phyloP scores from a whole-genome alignment of 2,329 filamentous ascomycete genomes.

The Aspergillus fijiensis region DNA sequence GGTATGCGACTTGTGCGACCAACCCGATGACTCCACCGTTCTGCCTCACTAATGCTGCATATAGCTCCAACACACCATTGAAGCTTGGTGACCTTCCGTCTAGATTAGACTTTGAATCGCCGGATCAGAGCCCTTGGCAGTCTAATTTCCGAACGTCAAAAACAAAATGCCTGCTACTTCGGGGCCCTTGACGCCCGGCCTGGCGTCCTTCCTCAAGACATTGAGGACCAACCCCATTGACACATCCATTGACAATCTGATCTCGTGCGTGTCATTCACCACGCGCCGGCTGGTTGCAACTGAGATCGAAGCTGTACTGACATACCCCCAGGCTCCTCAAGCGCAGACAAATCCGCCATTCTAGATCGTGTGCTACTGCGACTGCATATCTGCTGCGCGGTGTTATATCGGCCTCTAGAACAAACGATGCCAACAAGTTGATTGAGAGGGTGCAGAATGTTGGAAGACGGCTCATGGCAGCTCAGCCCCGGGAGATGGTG shows the following conservation, averaged over 20 bases:
- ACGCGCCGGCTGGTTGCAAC: slow-evolving; percentile 8
- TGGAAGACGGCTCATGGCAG: slow-evolving; percentile 73
- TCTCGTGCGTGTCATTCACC: slow-evolving; percentile 62
- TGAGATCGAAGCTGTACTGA: slow-evolving; percentile 16
- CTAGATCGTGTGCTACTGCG: slow-evolving; percentile 84
- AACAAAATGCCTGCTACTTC: slow-evolving; percentile 54
- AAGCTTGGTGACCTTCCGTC: slow-evolving; percentile 6
- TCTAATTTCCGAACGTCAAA: slow-evolving; percentile 32
- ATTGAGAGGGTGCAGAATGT: slow-evolving; percentile 77
- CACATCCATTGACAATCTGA: slow-evolving; percentile 76
- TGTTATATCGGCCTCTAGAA: slow-evolving; percentile 79
- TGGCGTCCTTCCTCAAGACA: slow-evolving; percentile 76
- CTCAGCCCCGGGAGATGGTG: slow-evolving; percentile 85
- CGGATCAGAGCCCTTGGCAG: not conserved
- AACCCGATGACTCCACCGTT: slow-evolving; percentile 1
- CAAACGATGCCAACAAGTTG: slow-evolving; percentile 73
- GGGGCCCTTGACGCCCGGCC: slow-evolving; percentile 64
- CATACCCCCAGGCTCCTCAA: slow-evolving; percentile 69
- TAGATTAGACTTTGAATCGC: not conserved
- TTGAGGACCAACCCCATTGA: slow-evolving; percentile 75
- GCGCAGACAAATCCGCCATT: slow-evolving; percentile 82
- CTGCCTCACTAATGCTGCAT: slow-evolving; percentile 3
- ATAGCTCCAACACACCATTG: slow-evolving; percentile 1
- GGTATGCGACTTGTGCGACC: slow-evolving; percentile 2
- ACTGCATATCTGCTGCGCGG: slow-evolving; percentile 86